These are phyloP conservation scores for Suillus plorans DNA, from an alignment of 768 basidiomycete species.

Conservation along the genomic window DNA sequence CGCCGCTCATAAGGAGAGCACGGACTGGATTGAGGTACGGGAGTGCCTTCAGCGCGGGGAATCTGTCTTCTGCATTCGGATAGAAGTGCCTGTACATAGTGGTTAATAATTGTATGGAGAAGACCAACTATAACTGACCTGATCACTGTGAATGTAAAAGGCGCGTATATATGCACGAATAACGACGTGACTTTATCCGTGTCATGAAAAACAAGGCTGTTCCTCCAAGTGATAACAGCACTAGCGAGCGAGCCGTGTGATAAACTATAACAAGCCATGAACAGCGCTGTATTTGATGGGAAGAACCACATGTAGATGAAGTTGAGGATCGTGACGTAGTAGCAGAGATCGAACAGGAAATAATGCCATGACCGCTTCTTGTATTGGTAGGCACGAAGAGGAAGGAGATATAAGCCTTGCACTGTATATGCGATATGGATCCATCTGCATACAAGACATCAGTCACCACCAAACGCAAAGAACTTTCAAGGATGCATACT, in stretches of 20 bases:
- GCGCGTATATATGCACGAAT: constrained; percentile 93
- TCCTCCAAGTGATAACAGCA: constrained; percentile 97
- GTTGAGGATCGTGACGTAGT: constrained; percentile 90
- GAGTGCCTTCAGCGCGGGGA: constrained; percentile 80
- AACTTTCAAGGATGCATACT: constrained; percentile 50
- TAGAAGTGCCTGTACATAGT: constrained; percentile 73
- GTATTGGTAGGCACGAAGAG: constrained; percentile 81
- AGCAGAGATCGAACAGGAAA: constrained; percentile 91
- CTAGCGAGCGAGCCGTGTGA: constrained; percentile 90
- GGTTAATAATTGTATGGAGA: not conserved
- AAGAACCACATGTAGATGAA: constrained; percentile 91
- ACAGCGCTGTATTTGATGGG: constrained; percentile 73
- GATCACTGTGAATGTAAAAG: constrained; percentile 89
- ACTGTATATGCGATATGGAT: constrained; percentile 85
- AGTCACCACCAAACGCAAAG: constrained; percentile 4
- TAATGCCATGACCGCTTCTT: constrained; percentile 95
- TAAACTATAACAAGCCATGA: constrained; percentile 90
- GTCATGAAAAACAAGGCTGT: constrained; percentile 97
- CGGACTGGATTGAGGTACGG: constrained; percentile 65
- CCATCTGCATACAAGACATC: constrained; percentile 53
- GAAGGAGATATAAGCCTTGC: constrained; percentile 76
- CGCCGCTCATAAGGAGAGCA: constrained; percentile 76
- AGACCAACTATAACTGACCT: constrained; percentile 47
- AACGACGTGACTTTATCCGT: constrained; percentile 94
- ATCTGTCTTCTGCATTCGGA: constrained; percentile 72